Evolutionary conservation across 129 eudicot species (phyloP).

Genomic region (Centrapalus pauciflorus): DNA sequence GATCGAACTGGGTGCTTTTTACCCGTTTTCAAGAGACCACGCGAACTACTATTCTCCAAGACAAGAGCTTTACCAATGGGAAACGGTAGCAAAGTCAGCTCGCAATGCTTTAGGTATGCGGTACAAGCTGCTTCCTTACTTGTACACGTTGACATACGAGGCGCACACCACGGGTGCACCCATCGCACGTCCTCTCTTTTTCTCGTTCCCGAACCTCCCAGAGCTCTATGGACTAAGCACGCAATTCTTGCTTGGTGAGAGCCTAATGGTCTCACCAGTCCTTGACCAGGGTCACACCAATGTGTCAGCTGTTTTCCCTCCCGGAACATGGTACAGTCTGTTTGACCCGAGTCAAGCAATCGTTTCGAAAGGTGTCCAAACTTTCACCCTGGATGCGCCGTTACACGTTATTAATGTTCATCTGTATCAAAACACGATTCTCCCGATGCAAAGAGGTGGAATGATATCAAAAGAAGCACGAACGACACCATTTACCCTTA

Average conservation of each 20-base stretch:
- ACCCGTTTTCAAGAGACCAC: constrained; percentile 93
- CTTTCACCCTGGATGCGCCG: constrained; percentile 65
- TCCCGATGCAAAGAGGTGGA: constrained; percentile 94
- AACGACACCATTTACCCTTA: constrained; percentile 76
- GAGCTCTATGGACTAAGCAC: constrained; percentile 69
- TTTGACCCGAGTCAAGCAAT: constrained; percentile 72
- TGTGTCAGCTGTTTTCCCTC: constrained; percentile 66
- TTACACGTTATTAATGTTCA: constrained; percentile 83
- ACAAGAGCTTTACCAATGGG: constrained; percentile 97
- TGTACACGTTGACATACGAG: constrained; percentile 77
- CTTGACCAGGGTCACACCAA: constrained; percentile 64
- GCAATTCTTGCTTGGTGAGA: constrained; percentile 80
- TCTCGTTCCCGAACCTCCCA: constrained; percentile 58
- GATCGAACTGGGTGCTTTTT: constrained; percentile 93
- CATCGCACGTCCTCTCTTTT: constrained; percentile 91
- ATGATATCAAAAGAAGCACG: constrained; percentile 77
- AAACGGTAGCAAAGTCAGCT: constrained; percentile 72
- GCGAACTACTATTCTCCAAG: constrained; percentile 84
- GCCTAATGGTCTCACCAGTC: constrained; percentile 88
- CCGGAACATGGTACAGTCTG: constrained; percentile 78
- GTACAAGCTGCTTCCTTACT: constrained; percentile 75
- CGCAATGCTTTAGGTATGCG: constrained; percentile 92
- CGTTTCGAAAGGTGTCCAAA: constrained; percentile 33
- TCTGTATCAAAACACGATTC: constrained; percentile 64
- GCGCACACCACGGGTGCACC: constrained; percentile 86